Conservation (phyloP, 2,329 filamentous ascomycete genomes). For the Rhexocercosporidium sp. region DNA sequence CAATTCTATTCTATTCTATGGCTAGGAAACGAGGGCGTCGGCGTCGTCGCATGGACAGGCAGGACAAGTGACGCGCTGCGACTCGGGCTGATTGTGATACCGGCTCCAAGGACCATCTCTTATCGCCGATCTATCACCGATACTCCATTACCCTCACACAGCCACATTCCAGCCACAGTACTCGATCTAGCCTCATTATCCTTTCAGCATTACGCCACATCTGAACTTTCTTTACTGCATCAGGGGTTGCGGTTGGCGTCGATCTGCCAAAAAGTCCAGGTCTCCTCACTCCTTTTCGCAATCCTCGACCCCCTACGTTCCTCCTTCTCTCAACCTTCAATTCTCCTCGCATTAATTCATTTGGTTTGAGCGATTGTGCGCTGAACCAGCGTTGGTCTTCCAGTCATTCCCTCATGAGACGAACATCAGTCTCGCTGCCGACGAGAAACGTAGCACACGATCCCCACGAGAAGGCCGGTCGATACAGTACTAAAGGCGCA, state of each 20-base stretch:
- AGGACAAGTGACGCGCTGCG: constrained; percentile 24
- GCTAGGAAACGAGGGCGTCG: constrained; percentile 9
- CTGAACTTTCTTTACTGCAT: constrained; percentile 10
- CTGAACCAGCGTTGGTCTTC: constrained; percentile 17
- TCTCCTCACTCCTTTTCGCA: constrained; percentile 17
- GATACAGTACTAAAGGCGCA: constrained; percentile 57
- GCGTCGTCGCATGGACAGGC: constrained; percentile 16
- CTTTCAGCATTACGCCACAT: constrained; percentile 21
- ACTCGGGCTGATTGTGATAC: constrained; percentile 7
- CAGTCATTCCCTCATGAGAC: constrained; percentile 57
- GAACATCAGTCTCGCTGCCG: constrained; percentile 67
- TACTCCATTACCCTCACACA: background rate
- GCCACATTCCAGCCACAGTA: background rate
- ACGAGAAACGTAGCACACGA: constrained; percentile 65
- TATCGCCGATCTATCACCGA: constrained; percentile 9
- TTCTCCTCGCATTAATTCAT: constrained; percentile 10
- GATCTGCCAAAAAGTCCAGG: constrained; percentile 13
- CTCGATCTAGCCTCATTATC: background rate
- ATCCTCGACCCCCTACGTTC: constrained; percentile 4
- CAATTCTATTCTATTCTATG: constrained; percentile 30
- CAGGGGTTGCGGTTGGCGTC: constrained; percentile 8
- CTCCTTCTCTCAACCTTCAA: background rate
- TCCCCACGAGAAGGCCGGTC: constrained; percentile 68
- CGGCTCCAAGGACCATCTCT: background rate
- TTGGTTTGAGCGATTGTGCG: constrained; percentile 19